phyloP scores from a whole-genome alignment of 805 yeast genomes.

The Cephaloascus albidus region DNA sequence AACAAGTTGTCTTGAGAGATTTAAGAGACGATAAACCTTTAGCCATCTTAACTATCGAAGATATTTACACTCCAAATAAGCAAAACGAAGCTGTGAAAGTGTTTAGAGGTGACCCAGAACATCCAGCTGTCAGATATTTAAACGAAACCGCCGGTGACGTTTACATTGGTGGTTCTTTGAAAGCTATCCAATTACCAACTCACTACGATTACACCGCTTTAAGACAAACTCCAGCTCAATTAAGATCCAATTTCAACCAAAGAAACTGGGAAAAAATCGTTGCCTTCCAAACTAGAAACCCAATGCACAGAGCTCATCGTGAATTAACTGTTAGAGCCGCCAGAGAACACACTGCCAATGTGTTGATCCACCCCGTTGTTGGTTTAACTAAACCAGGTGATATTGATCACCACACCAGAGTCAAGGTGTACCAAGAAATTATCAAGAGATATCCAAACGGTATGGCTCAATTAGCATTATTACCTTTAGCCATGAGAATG shows the following conservation, averaged over 20 bases:
- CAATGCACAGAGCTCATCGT: conserved; percentile 98
- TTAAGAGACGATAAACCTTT: conserved; percentile 71
- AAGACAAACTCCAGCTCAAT: conserved; percentile 85
- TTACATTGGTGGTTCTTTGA: conserved; percentile 81
- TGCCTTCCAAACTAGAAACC: conserved; percentile 97
- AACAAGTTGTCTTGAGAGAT: conserved; percentile 67
- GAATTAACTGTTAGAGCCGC: conserved; percentile 96
- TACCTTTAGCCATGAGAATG: conserved; percentile 98
- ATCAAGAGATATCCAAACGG: conserved; percentile 91
- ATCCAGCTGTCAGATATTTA: conserved; percentile 81
- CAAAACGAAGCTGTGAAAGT: conserved; percentile 71
- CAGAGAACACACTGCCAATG: conserved; percentile 78
- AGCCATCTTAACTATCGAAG: conserved; percentile 74
- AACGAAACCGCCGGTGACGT: conserved; percentile 67
- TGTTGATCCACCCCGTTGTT: conserved; percentile 92
- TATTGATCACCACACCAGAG: conserved; percentile 96
- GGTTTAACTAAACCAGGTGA: conserved; percentile 97
- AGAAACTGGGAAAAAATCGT: conserved; percentile 85
- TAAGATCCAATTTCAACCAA: conserved; percentile 72
- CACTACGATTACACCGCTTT: conserved; percentile 87
- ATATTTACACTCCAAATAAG: conserved; percentile 79
- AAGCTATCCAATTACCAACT: conserved; percentile 74
- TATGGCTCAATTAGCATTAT: conserved; percentile 77
- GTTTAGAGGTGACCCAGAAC: conserved; percentile 95
- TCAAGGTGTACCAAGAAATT: conserved; percentile 86